These are phyloP conservation scores for Escovopsis sp. DNA, from an alignment of 2,329 filamentous ascomycete species.

Conservation along the genomic window DNA sequence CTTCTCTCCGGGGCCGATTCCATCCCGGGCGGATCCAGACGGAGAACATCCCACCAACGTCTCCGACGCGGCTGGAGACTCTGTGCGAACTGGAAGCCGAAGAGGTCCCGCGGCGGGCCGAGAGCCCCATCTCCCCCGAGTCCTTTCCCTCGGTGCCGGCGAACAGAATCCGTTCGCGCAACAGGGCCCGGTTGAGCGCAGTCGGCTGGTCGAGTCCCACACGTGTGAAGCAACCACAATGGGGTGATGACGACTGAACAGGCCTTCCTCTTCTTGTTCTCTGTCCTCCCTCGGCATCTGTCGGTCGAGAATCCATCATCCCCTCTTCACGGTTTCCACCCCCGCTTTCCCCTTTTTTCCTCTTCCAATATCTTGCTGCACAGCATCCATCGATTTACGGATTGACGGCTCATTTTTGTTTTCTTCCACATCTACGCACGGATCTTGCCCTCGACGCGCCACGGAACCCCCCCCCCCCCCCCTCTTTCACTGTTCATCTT, in stretches of 20 bases:
- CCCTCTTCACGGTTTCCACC: too few relatives aligned
- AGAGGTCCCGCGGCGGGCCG: slow-evolving; percentile 23
- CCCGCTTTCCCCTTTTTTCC: too few relatives aligned
- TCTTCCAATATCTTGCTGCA: too few relatives aligned
- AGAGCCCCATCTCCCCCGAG: slow-evolving; percentile 25
- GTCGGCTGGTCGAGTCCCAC: slow-evolving; percentile 14
- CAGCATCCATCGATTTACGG: too few relatives aligned
- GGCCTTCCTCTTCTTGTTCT: neutral
- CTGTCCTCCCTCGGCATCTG: too few relatives aligned
- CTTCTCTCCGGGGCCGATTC: neutral
- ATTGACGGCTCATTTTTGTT: too few relatives aligned
- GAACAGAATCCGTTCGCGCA: slow-evolving; percentile 15
- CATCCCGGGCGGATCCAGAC: neutral
- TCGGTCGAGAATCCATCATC: too few relatives aligned
- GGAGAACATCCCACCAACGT: neutral
- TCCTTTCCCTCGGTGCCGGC: slow-evolving; percentile 13
- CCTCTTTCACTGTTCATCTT: too few relatives aligned
- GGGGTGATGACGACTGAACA: slow-evolving; percentile 26
- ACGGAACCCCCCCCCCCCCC: too few relatives aligned
- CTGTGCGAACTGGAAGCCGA: slow-evolving; percentile 8
- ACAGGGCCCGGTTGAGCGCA: slow-evolving; percentile 24
- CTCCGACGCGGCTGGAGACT: slow-evolving; percentile 1
- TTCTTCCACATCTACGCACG: too few relatives aligned
- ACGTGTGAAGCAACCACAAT: slow-evolving; percentile 16
- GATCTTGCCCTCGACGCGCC: too few relatives aligned